These are phyloP conservation scores for Oehlia diaphana DNA, from an alignment of 192 early-diverging fungal species.

Conservation along the genomic window DNA sequence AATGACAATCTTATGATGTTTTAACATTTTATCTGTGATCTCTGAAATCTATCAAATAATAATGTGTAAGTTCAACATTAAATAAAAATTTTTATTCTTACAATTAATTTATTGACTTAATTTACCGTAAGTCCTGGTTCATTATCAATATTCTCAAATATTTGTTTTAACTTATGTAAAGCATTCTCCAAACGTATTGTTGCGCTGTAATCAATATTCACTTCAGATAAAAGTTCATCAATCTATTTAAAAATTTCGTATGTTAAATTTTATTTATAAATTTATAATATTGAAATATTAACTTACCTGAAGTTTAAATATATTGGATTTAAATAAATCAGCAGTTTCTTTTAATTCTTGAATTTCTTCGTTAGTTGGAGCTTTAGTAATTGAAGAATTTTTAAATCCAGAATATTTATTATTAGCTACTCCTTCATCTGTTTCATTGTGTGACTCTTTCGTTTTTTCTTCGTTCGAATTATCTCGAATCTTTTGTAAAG, in stretches of 20 bases:
- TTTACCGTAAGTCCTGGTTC: slow-evolving; percentile 55
- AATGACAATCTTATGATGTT: slow-evolving; percentile 60
- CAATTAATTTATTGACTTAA: neutral
- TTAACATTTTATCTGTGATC: slow-evolving; percentile 46
- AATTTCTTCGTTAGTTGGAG: slow-evolving; percentile 80
- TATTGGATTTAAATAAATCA: slow-evolving; percentile 84
- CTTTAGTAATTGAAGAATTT: slow-evolving; percentile 37
- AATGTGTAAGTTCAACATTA: neutral
- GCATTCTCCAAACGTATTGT: slow-evolving; percentile 59
- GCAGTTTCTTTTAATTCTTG: slow-evolving; percentile 79
- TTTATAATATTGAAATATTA: slow-evolving; percentile 33
- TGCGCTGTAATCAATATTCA: slow-evolving; percentile 61
- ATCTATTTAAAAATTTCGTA: slow-evolving; percentile 3
- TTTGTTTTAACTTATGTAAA: slow-evolving; percentile 66
- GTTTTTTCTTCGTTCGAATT: neutral
- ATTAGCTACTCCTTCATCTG: slow-evolving; percentile 24
- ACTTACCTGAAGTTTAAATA: slow-evolving; percentile 84
- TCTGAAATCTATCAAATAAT: slow-evolving; percentile 40
- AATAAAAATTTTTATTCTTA: neutral
- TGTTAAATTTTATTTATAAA: neutral
- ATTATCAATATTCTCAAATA: slow-evolving; percentile 61
- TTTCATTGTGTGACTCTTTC: neutral
- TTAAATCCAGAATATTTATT: slow-evolving; percentile 30
- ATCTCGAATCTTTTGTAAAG: neutral
- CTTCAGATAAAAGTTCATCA: slow-evolving; percentile 65